Conservation (phyloP, 345 rosid species). For the Syzygium jambos region DNA sequence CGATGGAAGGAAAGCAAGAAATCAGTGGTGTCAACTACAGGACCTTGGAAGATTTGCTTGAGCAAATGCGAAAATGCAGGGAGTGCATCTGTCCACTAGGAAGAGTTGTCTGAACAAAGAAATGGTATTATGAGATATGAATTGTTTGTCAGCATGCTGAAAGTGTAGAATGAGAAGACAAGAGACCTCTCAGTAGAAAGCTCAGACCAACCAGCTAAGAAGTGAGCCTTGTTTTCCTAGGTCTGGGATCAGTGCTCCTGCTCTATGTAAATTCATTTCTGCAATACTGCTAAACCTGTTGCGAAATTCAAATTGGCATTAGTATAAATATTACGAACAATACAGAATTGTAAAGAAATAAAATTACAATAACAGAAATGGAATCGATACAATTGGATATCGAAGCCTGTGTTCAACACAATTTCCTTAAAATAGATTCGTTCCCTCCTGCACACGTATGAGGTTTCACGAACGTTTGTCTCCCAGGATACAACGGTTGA, state of each 20-base stretch:
- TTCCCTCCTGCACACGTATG: too few relatives aligned
- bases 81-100: too few relatives aligned
- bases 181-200: constrained; percentile 75
- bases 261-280: background rate
- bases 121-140: constrained; percentile 48
- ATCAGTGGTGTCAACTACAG: constrained; percentile 88
- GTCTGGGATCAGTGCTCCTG: too few relatives aligned
- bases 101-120: constrained; percentile 30
- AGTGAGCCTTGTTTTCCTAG: constrained; percentile 18
- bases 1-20: constrained; percentile 83
- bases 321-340: too few relatives aligned
- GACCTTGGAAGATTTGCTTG: constrained; percentile 74
- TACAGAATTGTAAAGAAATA: too few relatives aligned
- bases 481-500: too few relatives aligned
- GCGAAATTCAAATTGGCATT: too few relatives aligned
- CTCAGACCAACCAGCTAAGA: constrained; percentile 60
- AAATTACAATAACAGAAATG: too few relatives aligned
- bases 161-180: constrained; percentile 92
- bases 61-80: constrained; percentile 9
- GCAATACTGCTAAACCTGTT: background rate
- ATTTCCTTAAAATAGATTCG: too few relatives aligned
- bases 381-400: too few relatives aligned
- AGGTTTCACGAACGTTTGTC: too few relatives aligned
- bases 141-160: constrained; percentile 78
- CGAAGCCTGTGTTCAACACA: too few relatives aligned